Percentiles rank a stretch among this genome's conserved stretches.
Conservation (phyloP, 768 basidiomycete species). For the Serendipita indica region DNA sequence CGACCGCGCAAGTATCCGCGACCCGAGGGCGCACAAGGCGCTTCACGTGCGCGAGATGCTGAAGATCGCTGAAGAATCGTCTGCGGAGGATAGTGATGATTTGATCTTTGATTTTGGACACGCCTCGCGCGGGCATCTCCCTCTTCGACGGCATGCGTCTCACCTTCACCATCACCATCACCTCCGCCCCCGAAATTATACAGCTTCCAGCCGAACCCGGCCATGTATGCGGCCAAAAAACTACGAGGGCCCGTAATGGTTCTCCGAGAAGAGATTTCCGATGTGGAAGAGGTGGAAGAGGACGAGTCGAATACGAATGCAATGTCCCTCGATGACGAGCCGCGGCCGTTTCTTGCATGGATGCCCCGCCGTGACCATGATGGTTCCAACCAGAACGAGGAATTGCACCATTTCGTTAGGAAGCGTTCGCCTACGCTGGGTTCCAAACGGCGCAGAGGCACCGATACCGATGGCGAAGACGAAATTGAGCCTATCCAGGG, state of each 20-base stretch:
- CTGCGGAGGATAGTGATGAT: too few relatives aligned
- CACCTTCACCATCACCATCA: not conserved
- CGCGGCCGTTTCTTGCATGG: not conserved
- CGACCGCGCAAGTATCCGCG: slow-evolving; percentile 3
- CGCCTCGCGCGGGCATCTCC: too few relatives aligned
- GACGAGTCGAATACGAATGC: not conserved
- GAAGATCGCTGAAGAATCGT: too few relatives aligned
- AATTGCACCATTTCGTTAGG: not conserved
- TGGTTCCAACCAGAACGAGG: too few relatives aligned
- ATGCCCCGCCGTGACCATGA: not conserved
- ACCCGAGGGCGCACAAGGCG: not conserved
- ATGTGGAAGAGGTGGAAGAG: not conserved
- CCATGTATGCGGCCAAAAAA: slow-evolving; percentile 8
- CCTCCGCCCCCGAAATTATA: not conserved
- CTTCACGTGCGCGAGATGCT: too few relatives aligned
- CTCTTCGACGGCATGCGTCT: too few relatives aligned
- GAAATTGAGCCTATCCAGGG: not conserved
- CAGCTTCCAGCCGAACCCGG: slow-evolving; percentile 3
- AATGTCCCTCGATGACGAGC: not conserved
- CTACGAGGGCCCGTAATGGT: slow-evolving; percentile 4
- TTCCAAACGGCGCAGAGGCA: not conserved
- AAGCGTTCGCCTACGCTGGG: too few relatives aligned
- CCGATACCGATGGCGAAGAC: not conserved
- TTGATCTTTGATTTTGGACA: too few relatives aligned
- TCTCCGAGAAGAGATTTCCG: slow-evolving; percentile 4